Conservation (phyloP, 2,329 filamentous ascomycete species). For the Fusarium algeriense region DNA sequence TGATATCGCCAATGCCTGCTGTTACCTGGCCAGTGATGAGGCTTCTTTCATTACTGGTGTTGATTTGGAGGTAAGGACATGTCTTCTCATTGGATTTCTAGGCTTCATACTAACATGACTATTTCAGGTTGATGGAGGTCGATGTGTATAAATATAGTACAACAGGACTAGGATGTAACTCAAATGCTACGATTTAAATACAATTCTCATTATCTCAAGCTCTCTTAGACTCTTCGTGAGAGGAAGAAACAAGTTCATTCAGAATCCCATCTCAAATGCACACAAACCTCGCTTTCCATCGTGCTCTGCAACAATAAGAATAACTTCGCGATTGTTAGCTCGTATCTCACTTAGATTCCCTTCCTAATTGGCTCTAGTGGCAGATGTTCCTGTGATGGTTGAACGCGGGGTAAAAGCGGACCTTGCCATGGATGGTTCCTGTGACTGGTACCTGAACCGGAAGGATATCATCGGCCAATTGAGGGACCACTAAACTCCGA, state of each 20-base stretch:
- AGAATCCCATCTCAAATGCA: too few species aligned
- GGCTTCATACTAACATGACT: neutral
- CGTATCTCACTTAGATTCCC: neutral
- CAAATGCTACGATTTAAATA: too few species aligned
- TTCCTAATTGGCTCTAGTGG: neutral
- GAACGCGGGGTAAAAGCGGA: constrained; percentile 6
- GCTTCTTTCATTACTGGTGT: constrained; percentile 78
- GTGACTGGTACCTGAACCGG: neutral
- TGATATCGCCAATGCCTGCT: constrained; percentile 78
- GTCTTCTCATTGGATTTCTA: rapidly evolving
- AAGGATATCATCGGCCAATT: neutral
- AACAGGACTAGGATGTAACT: too few species aligned
- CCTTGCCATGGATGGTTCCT: neutral
- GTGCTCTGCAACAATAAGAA: neutral
- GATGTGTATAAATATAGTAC: neutral
- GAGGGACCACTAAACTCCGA: neutral
- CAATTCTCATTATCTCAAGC: too few species aligned
- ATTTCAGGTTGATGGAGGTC: constrained; percentile 15
- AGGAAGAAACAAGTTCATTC: too few species aligned
- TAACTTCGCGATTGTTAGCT: neutral
- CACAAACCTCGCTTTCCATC: rapidly evolving
- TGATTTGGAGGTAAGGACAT: constrained; percentile 64
- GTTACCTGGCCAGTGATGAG: constrained; percentile 79
- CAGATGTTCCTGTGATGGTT: neutral
- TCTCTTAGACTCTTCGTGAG: too few species aligned